A percentile compares a stretch with the other conserved stretches of the same genome.
Evolutionary conservation across 352 stramenopile genomes (phyloP).

Genomic region (Aphanomyces astaci): DNA sequence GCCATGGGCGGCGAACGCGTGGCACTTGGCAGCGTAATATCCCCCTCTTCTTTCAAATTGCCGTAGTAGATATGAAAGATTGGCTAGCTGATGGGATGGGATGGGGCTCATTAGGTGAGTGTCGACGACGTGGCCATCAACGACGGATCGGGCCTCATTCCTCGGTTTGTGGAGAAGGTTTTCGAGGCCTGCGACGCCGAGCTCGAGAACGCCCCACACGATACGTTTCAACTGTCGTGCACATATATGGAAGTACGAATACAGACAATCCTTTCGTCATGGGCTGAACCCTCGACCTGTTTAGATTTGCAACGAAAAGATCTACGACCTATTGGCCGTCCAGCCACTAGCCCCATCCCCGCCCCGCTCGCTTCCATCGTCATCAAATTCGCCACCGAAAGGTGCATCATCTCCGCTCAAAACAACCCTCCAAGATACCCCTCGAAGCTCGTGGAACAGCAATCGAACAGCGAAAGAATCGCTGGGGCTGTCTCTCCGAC

Average conservation of each 20-base stretch:
- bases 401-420: not conserved
- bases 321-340: conserved; percentile 56
- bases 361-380: not conserved
- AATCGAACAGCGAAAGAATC: conserved; percentile 38
- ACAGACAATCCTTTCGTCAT: not conserved
- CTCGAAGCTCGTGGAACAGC: conserved; percentile 51
- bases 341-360: conserved; percentile 18
- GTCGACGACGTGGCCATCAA: not conserved
- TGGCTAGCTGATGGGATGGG: too few species aligned
- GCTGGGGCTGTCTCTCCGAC: conserved; percentile 44
- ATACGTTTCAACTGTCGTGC: conserved; percentile 66
- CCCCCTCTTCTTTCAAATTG: too few species aligned
- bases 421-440: not conserved
- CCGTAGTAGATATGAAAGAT: too few species aligned
- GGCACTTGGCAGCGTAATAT: not conserved
- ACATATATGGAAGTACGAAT: not conserved
- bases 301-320: conserved; percentile 75
- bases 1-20: not conserved
- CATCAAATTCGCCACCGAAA: not conserved
- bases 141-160: conserved; percentile 42
- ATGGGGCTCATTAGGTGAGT: not conserved
- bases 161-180: conserved; percentile 44
- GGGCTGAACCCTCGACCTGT: not conserved
- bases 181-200: conserved; percentile 39
- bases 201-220: conserved; percentile 29